A percentile compares a stretch with the other conserved stretches of the same genome.
Conservation (phyloP, 192 early-diverging fungal species). For the Coemansia interrupta region DNA sequence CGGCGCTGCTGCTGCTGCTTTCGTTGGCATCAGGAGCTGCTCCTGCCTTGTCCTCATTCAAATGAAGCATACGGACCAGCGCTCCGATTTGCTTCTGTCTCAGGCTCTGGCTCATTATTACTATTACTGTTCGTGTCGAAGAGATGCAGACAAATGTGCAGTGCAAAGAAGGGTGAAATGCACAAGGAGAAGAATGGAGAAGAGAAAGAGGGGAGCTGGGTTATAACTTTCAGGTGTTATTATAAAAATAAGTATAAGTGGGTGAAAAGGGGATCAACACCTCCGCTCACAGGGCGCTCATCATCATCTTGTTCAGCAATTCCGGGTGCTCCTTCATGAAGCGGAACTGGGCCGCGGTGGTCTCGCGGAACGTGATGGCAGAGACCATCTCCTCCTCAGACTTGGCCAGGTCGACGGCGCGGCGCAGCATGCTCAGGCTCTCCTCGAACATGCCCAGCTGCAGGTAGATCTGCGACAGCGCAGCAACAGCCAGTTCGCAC, state of each 20-base stretch:
- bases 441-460: conserved; percentile 83
- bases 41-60: conserved; percentile 63
- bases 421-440: conserved; percentile 79
- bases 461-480: conserved; percentile 74
- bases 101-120: conserved; percentile 36
- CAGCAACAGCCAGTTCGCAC: conserved; percentile 89
- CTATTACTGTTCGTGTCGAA: no score
- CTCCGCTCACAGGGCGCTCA: not conserved
- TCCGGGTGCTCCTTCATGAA: conserved; percentile 57
- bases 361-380: conserved; percentile 68
- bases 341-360: conserved; percentile 59
- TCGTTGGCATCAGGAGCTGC: conserved; percentile 29
- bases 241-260: not conserved
- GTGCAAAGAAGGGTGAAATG: conserved; percentile 2
- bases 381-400: conserved; percentile 89
- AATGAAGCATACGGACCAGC: conserved; percentile 78
- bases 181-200: not conserved
- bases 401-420: conserved; percentile 75
- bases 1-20: conserved; percentile 2
- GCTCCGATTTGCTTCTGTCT: conserved; percentile 69
- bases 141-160: conserved; percentile 2
- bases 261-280: not conserved
- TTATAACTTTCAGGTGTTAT: not conserved
- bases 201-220: not conserved
- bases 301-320: conserved; percentile 53